Conservation (phyloP, 495 filamentous ascomycete genomes). For the Penicillium subrubescens region DNA sequence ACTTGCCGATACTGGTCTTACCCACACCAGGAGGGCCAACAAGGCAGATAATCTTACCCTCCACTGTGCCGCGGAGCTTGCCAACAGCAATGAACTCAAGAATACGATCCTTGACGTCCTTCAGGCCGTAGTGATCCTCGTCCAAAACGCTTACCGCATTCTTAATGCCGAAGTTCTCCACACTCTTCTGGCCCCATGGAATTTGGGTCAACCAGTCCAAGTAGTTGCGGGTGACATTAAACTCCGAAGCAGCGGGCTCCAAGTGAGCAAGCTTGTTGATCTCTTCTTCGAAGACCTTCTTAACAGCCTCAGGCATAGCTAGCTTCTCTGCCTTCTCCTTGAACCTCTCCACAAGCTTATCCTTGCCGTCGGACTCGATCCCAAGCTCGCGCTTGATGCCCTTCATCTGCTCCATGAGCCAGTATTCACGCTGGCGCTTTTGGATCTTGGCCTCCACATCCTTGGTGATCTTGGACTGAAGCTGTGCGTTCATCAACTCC, state of each 20-base stretch:
- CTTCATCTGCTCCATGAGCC: conserved; percentile 99
- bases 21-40: conserved; percentile 96
- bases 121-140: conserved; percentile 95
- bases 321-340: conserved; percentile 92
- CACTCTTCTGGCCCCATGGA: conserved; percentile 94
- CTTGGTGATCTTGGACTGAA: conserved; percentile 96
- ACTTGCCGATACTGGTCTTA: conserved; percentile 98
- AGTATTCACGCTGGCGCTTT: conserved; percentile 97
- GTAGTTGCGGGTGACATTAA: conserved; percentile 99
- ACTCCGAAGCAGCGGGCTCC: conserved; percentile 93
- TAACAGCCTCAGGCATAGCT: conserved; percentile 94
- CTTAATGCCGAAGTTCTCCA: conserved; percentile 93
- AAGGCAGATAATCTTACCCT: conserved; percentile 98
- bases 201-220: conserved; percentile 98
- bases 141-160: conserved; percentile 90
- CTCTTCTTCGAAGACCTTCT: conserved; percentile 98
- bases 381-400: conserved; percentile 95
- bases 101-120: conserved; percentile 99
- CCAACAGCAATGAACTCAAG: conserved; percentile 98
- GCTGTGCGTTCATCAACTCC: conserved; percentile 94
- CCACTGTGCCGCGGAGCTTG: conserved; percentile 94
- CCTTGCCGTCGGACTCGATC: conserved; percentile 95
- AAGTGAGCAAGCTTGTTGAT: conserved; percentile 94
- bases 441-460: conserved; percentile 98
- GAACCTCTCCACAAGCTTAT: conserved; percentile 96